A percentile compares a stretch with the other conserved stretches of the same genome.
These are phyloP conservation scores for Chaetomium strumarium DNA, from an alignment of 2,329 filamentous ascomycete genomes.

Conservation along the genomic window DNA sequence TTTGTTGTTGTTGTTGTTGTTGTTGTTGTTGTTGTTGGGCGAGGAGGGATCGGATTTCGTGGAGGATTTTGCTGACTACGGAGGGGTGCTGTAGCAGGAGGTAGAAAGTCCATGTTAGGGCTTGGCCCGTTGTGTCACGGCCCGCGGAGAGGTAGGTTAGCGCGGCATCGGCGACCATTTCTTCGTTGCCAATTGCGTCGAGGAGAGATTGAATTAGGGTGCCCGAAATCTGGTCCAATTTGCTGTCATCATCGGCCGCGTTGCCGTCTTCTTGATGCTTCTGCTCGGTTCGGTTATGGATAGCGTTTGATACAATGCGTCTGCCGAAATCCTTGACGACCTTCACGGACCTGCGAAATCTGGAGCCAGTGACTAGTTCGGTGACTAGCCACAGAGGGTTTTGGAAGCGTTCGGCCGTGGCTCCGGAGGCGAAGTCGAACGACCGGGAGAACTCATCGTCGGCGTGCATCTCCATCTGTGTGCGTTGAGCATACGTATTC, in stretches of 20 bases:
- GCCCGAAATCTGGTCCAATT: constrained; percentile 41
- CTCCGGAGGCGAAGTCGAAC: constrained; percentile 58
- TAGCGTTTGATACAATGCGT: constrained; percentile 51
- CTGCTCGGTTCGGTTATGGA: constrained; percentile 32
- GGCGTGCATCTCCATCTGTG: constrained; percentile 58
- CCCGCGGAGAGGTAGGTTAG: constrained; percentile 62
- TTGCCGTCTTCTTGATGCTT: background rate
- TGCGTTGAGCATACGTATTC: background rate
- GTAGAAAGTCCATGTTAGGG: constrained; percentile 59
- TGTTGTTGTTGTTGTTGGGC: constrained; percentile 3
- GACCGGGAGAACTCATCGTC: constrained; percentile 54
- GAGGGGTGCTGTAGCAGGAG: constrained; percentile 48
- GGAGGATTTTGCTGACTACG: constrained; percentile 36
- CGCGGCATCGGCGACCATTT: constrained; percentile 57
- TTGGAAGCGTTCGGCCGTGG: constrained; percentile 56
- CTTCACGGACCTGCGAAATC: constrained; percentile 43
- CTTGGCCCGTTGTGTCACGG: constrained; percentile 59
- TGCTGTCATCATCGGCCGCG: constrained; percentile 20
- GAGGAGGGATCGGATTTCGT: constrained; percentile 34
- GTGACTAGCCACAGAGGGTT: constrained; percentile 59
- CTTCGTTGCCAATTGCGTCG: constrained; percentile 47
- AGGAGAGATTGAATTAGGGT: constrained; percentile 56
- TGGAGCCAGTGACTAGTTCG: constrained; percentile 45
- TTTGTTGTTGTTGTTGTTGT: too few relatives aligned
- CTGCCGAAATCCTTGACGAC: constrained; percentile 51